Base-by-base conservation (phyloP, 768 basidiomycete species). In the Phaeotremella skinneri region DNA sequence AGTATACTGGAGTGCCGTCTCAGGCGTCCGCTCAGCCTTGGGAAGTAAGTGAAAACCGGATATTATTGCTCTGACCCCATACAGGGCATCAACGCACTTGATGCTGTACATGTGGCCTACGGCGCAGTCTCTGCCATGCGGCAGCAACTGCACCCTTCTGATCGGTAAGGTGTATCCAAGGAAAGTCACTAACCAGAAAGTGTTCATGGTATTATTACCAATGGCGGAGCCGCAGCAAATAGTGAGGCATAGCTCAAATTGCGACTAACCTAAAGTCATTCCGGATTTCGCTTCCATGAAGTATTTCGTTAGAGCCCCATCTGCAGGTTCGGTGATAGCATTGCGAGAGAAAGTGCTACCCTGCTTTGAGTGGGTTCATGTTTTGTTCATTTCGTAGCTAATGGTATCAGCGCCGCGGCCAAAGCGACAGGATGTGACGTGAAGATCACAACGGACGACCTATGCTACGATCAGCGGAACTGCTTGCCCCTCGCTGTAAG, bases 81-180 rank as follows among this genome's bases (percentile, higher is more conserved):
- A 7, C 21, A 45, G 51, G 64, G 64, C 45, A 53, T 66, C 43
- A 67, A 63, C 30, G 62, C 63, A 3, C 31, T 62, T 11, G 91
- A 93, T 69, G 91, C 91, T 0, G 90, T 90, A 0, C 87, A 91
- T 72, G 78, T 90, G 7, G 87, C 90, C 0, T 92, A 93, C 74
- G 84, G 85, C 7, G 81, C 83, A 48, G 81, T 94, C 41, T 86
- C 90, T 2, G 84, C 85, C 25, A 81, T 94, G 47, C 83, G 91
- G 14, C 91, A 94, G 75, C 91, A 94, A 78, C 85, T 91, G 58
- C 85, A 86, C 72, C 91, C 91, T 0, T 83, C 86, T 45, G 83
- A 86, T 63, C 85, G 91, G 43, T 58, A 23, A 14, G 53, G 34
- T 13, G 51, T 52, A 2, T 42, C 13, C 20, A 45, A 21, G 7